Evolutionary conservation across 169 alveolate species (phyloP).

Genomic region (Hepatocystis sp.): DNA sequence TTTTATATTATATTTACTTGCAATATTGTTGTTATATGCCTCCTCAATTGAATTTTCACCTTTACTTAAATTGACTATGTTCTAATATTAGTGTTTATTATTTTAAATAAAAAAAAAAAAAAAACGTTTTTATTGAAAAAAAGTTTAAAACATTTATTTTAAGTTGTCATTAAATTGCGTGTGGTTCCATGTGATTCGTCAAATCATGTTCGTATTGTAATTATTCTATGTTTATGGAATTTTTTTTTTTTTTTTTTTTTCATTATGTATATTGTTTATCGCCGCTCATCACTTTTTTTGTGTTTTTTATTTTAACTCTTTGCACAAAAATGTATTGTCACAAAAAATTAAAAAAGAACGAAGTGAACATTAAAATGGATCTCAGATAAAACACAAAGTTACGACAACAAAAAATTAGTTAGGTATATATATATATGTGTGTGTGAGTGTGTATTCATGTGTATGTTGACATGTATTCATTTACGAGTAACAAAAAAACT

Average conservation of each 20-base stretch:
- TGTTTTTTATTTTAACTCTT: no score
- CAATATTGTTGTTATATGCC: slow-evolving; percentile 28
- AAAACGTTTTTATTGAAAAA: slow-evolving; percentile 18
- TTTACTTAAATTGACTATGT: slow-evolving; percentile 13
- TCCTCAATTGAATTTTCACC: slow-evolving; percentile 52
- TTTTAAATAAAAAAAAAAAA: slow-evolving; percentile 8
- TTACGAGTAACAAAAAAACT: background rate
- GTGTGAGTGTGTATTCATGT: background rate
- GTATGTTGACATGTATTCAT: background rate
- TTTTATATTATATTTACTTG: slow-evolving; percentile 9
- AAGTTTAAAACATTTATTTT: slow-evolving; percentile 21
- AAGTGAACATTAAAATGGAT: slow-evolving; percentile 1
- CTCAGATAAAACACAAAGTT: background rate
- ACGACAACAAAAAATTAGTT: background rate
- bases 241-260: no score
- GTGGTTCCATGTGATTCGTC: background rate
- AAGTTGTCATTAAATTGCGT: slow-evolving; percentile 6
- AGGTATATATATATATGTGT: background rate
- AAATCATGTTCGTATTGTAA: no score
- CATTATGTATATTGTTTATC: no score
- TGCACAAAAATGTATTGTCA: no score
- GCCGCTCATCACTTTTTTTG: no score
- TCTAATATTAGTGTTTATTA: slow-evolving; percentile 24
- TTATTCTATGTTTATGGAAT: no score
- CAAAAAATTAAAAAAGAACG: no score